phyloP scores from a whole-genome alignment of 306 rosid genomes.

The cucumber (Cucumis sativus) region DNA sequence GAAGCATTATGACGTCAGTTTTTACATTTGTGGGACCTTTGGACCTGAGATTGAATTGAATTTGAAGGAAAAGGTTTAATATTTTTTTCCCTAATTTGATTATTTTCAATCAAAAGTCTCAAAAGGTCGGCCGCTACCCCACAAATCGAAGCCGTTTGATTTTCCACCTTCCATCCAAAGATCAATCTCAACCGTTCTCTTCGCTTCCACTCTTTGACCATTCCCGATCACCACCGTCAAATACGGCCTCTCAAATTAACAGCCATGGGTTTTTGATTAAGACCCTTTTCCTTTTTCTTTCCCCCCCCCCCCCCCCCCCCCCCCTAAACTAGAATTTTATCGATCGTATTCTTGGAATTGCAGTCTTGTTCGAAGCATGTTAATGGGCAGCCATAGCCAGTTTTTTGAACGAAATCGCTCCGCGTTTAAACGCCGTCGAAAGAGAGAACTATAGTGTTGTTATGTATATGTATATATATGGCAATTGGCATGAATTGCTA shows the following conservation, averaged over 20 bases:
- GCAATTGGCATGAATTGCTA: conserved; percentile 9
- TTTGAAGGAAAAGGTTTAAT: neutral
- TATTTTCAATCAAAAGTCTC: neutral
- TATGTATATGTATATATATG: conserved; percentile 7
- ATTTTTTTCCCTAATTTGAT: neutral
- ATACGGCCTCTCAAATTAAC: neutral
- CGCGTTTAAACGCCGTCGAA: conserved; percentile 15
- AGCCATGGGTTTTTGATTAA: neutral
- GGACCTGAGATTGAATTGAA: neutral
- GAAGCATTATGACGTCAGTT: neutral
- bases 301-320: too few relatives aligned
- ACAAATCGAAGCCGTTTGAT: conserved; percentile 1
- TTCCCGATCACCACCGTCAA: neutral
- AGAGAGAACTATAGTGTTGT: conserved; percentile 28
- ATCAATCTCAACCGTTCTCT: neutral
- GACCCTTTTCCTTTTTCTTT: neutral
- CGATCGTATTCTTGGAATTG: neutral
- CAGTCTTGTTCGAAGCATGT: neutral
- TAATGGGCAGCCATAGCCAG: neutral
- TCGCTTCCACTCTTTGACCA: neutral
- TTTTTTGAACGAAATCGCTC: neutral
- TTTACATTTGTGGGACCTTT: neutral
- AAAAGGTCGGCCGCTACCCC: neutral
- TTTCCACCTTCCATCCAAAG: neutral
- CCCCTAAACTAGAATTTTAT: neutral